phyloP scores from a whole-genome alignment of 2,329 filamentous ascomycete species.

The Plectosphaerella sp. region DNA sequence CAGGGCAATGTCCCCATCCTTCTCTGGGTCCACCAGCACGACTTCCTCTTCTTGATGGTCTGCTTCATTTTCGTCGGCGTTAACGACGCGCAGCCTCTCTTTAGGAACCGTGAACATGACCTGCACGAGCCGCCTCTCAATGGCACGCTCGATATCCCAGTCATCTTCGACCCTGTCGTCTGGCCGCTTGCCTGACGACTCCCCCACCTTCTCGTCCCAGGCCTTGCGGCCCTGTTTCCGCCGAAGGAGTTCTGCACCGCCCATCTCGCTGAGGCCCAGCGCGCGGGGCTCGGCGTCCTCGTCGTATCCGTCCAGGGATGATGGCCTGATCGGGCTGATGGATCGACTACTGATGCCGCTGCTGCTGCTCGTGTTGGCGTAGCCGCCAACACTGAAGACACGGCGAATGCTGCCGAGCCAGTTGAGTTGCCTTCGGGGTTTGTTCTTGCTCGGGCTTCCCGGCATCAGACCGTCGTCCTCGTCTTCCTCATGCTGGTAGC shows the following conservation, averaged over 20 bases:
- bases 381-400: constrained; percentile 48
- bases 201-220: constrained; percentile 53
- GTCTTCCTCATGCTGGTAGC: constrained; percentile 21
- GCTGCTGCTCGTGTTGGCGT: constrained; percentile 16
- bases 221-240: constrained; percentile 51
- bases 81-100: constrained; percentile 83
- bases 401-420: constrained; percentile 67
- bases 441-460: constrained; percentile 54
- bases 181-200: constrained; percentile 28
- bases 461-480: constrained; percentile 27
- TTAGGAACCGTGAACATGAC: constrained; percentile 93
- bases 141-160: constrained; percentile 73
- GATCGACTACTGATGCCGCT: not conserved
- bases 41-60: constrained; percentile 37
- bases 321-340: not conserved
- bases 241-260: constrained; percentile 38
- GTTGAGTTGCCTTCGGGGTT: constrained; percentile 40
- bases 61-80: constrained; percentile 52
- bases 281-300: constrained; percentile 32
- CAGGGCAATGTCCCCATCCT: constrained; percentile 14
- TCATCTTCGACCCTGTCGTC: constrained; percentile 53
- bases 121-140: constrained; percentile 68
- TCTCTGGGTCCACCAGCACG: constrained; percentile 36
- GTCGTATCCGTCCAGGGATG: constrained; percentile 22
- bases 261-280: constrained; percentile 40